phyloP scores from a whole-genome alignment of 257 asterid genomes.

The Nicotiana sylvestris region DNA sequence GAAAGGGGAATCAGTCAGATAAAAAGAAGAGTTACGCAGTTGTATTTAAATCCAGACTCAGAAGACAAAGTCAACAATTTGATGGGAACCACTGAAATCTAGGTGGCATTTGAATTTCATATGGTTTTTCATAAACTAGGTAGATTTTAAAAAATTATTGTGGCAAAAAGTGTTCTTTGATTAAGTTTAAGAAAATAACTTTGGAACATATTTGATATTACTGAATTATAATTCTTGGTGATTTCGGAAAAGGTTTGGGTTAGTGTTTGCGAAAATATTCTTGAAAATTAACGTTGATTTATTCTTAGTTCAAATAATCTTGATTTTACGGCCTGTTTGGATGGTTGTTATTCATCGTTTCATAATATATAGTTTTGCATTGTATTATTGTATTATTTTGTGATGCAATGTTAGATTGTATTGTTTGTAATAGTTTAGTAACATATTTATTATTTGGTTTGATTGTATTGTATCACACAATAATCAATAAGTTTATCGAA shows the following conservation, averaged over 20 bases:
- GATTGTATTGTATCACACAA: too few relatives aligned
- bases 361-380: too few relatives aligned
- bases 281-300: too few relatives aligned
- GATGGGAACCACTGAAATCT: not conserved
- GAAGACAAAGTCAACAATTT: slow-evolving; percentile 1
- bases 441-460: too few relatives aligned
- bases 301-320: not conserved
- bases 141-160: not conserved
- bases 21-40: not conserved
- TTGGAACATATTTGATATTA: not conserved
- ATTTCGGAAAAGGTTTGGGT: not conserved
- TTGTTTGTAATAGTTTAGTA: too few relatives aligned
- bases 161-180: not conserved
- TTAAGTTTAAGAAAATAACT: not conserved
- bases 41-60: not conserved
- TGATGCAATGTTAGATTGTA: too few relatives aligned
- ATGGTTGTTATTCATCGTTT: too few relatives aligned
- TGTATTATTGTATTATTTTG: too few relatives aligned
- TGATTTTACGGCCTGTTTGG: too few relatives aligned
- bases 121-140: not conserved
- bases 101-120: not conserved
- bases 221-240: too few relatives aligned
- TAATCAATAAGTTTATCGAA: too few relatives aligned
- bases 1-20: not conserved
- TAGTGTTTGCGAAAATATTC: not conserved